A percentile compares a stretch with the other conserved stretches of the same genome.
These are phyloP conservation scores for Nakazawaea wyomingensis DNA, from an alignment of 805 yeast genomes.

Conservation along the genomic window DNA sequence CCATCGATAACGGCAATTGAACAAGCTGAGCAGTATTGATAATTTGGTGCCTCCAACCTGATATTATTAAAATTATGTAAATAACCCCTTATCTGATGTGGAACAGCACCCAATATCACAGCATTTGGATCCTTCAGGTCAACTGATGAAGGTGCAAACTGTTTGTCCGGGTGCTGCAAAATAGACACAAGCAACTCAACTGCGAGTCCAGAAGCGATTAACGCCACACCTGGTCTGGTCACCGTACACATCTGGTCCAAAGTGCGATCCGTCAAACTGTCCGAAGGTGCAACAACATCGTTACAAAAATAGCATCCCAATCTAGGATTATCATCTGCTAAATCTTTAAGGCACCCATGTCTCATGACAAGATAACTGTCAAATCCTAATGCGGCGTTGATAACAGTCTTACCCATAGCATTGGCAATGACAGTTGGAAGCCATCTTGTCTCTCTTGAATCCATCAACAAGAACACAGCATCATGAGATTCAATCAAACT, in stretches of 20 bases:
- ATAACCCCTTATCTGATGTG: constrained; percentile 92
- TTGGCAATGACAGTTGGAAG: constrained; percentile 84
- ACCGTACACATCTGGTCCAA: constrained; percentile 99
- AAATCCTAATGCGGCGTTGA: constrained; percentile 93
- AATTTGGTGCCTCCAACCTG: constrained; percentile 67
- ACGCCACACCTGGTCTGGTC: constrained; percentile 93
- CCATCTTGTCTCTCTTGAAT: constrained; percentile 96
- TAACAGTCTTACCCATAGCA: constrained; percentile 62
- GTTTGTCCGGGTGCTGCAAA: constrained; percentile 57
- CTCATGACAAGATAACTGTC: constrained; percentile 92
- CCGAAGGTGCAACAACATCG: constrained; percentile 91
- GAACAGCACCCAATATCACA: constrained; percentile 60
- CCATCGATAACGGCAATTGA: constrained; percentile 51
- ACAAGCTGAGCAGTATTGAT: constrained; percentile 83
- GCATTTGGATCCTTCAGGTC: constrained; percentile 19
- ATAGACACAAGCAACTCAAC: constrained; percentile 77
- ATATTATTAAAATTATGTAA: constrained; percentile 58
- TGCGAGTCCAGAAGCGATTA: constrained; percentile 79
- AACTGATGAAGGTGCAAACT: constrained; percentile 34
- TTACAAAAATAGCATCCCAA: constrained; percentile 95
- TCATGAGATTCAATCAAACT: constrained; percentile 64
- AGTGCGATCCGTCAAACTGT: constrained; percentile 81
- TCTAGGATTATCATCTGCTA: constrained; percentile 23
- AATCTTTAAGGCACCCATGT: constrained; percentile 55
- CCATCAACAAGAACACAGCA: constrained; percentile 77